phyloP scores from a whole-genome alignment of 352 stramenopile genomes.

The Globisporangium nodosum region DNA sequence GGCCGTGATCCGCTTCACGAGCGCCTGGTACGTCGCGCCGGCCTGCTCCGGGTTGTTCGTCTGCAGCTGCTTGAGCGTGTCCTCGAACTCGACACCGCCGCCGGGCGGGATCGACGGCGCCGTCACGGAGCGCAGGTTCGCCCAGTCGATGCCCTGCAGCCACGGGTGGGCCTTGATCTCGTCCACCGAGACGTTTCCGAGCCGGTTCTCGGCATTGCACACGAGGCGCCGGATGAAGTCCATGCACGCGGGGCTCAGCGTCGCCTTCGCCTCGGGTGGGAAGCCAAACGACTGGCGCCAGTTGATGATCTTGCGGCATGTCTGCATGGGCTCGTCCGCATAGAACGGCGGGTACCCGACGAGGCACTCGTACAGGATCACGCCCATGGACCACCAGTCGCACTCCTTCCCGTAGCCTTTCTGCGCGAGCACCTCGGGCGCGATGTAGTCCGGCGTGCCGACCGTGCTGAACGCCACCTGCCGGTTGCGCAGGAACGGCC shows the following conservation, averaged over 20 bases:
- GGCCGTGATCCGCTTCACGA: slow-evolving; percentile 86
- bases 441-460: slow-evolving; percentile 97
- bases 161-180: slow-evolving; percentile 96
- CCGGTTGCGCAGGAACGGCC: slow-evolving; percentile 59
- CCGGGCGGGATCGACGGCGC: slow-evolving; percentile 82
- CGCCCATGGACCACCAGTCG: slow-evolving; percentile 98
- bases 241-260: slow-evolving; percentile 66
- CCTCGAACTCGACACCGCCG: slow-evolving; percentile 81
- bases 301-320: slow-evolving; percentile 90
- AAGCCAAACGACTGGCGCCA: slow-evolving; percentile 74
- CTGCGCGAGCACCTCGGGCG: slow-evolving; percentile 93
- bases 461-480: slow-evolving; percentile 95
- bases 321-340: slow-evolving; percentile 92
- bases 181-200: slow-evolving; percentile 89
- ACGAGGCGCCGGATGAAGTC: slow-evolving; percentile 89
- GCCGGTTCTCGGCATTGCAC: slow-evolving; percentile 85
- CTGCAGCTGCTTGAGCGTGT: slow-evolving; percentile 89
- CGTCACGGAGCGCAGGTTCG: slow-evolving; percentile 57
- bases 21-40: slow-evolving; percentile 55
- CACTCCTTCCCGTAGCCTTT: slow-evolving; percentile 85
- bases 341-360: slow-evolving; percentile 98
- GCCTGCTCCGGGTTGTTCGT: slow-evolving; percentile 31
- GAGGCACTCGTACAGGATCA: slow-evolving; percentile 98
- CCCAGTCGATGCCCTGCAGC: slow-evolving; percentile 91
- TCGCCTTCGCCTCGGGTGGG: slow-evolving; percentile 33